phyloP scores from a whole-genome alignment of 1,284 basidiomycete genomes.

The Vanrija sp. region DNA sequence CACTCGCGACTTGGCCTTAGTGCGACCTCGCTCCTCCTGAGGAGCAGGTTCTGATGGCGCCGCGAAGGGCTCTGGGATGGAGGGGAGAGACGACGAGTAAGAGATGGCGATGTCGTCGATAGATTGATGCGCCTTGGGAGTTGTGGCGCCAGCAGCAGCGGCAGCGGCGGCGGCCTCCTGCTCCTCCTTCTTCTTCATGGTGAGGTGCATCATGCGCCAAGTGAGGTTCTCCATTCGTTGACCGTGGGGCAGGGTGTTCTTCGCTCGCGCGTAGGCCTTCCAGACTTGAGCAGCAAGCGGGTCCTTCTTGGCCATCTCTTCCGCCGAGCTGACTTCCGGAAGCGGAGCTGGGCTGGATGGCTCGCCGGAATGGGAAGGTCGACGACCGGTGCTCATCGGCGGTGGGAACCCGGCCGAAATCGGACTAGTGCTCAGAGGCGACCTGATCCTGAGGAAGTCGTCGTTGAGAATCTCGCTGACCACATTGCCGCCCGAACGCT shows the following conservation, averaged over 20 bases:
- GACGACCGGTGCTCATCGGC: constrained; percentile 21
- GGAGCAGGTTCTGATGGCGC: constrained; percentile 1
- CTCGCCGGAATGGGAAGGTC: constrained; percentile 31
- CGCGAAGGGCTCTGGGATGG: neutral
- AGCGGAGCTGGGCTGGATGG: constrained; percentile 18
- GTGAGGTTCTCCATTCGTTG: constrained; percentile 96
- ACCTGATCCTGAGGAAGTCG: constrained; percentile 35
- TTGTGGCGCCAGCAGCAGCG: neutral
- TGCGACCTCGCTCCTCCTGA: constrained; percentile 50
- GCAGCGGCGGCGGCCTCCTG: constrained; percentile 22
- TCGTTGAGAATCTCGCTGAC: constrained; percentile 44
- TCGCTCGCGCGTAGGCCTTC: constrained; percentile 91
- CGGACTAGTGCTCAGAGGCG: constrained; percentile 28
- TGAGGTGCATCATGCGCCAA: constrained; percentile 97
- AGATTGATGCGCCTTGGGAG: neutral
- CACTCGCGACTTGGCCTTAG: constrained; percentile 51
- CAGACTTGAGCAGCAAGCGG: constrained; percentile 93
- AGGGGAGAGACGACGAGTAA: neutral
- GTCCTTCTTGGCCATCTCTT: constrained; percentile 59
- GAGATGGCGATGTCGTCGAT: neutral
- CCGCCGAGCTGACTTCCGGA: constrained; percentile 17
- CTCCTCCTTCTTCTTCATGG: constrained; percentile 58
- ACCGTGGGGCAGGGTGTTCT: constrained; percentile 80
- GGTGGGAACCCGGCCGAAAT: constrained; percentile 10
- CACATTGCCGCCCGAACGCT: constrained; percentile 22